Evolutionary conservation across 1,139 yeast species (phyloP).

Genomic region (Trichomonascaceae sp.): DNA sequence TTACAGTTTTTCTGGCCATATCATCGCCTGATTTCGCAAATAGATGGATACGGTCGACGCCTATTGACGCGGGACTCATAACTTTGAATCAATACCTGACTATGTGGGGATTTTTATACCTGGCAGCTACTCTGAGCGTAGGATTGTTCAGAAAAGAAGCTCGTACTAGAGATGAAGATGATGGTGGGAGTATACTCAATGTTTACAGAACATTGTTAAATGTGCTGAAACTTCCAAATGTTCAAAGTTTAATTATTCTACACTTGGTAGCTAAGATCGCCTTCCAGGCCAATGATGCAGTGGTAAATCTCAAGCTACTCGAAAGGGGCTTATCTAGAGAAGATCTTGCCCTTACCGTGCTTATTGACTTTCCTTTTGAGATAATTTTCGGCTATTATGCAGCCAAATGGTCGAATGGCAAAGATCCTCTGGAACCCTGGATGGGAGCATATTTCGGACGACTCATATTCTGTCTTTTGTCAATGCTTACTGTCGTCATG

Average conservation of each 20-base stretch:
- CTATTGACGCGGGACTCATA: slow-evolving; percentile 60
- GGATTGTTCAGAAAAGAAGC: slow-evolving; percentile 41
- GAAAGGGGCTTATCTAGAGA: slow-evolving; percentile 93
- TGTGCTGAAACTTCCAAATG: slow-evolving; percentile 69
- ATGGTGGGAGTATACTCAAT: slow-evolving; percentile 29
- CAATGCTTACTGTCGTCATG: slow-evolving; percentile 63
- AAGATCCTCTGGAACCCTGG: slow-evolving; percentile 78
- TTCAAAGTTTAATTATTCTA: slow-evolving; percentile 66
- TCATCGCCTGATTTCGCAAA: slow-evolving; percentile 92
- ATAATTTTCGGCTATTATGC: slow-evolving; percentile 92
- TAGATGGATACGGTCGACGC: slow-evolving; percentile 60
- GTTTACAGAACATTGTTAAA: slow-evolving; percentile 75
- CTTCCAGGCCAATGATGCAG: slow-evolving; percentile 93
- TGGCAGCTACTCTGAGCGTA: slow-evolving; percentile 60
- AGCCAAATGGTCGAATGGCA: slow-evolving; percentile 87
- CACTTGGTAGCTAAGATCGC: slow-evolving; percentile 83
- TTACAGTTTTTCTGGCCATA: slow-evolving; percentile 84
- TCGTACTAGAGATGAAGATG: slow-evolving; percentile 32
- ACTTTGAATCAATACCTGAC: slow-evolving; percentile 67
- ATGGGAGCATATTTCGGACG: slow-evolving; percentile 83
- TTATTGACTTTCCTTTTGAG: slow-evolving; percentile 95
- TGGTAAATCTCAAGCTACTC: slow-evolving; percentile 83
- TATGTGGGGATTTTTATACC: slow-evolving; percentile 71
- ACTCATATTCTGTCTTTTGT: slow-evolving; percentile 64
- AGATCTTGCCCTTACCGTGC: slow-evolving; percentile 84